phyloP scores from a whole-genome alignment of 2,329 filamentous ascomycete species.

The Macroventuria anomochaeta region DNA sequence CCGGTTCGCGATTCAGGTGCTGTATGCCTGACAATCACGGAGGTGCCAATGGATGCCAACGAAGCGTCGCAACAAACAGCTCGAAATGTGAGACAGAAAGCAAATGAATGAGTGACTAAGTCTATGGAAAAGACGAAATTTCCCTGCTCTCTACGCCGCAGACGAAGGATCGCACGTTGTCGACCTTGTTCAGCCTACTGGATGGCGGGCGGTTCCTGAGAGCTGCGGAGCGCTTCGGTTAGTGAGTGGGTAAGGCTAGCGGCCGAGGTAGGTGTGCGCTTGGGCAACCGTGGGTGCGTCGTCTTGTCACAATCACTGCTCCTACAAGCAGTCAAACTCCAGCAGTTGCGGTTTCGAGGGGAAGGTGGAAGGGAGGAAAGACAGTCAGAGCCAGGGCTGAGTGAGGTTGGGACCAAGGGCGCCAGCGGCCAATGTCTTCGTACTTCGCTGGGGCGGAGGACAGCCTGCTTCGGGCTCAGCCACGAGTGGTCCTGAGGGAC shows the following conservation, averaged over 20 bases:
- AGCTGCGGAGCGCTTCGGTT: slow-evolving; percentile 19
- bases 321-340: slow-evolving; percentile 3
- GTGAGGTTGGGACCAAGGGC: slow-evolving; percentile 17
- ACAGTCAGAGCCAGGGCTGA: slow-evolving; percentile 17
- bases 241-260: slow-evolving; percentile 19
- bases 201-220: slow-evolving; percentile 16
- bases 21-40: slow-evolving; percentile 19
- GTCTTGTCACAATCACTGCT: slow-evolving; percentile 2
- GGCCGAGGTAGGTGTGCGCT: slow-evolving; percentile 17
- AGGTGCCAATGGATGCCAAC: slow-evolving; percentile 1
- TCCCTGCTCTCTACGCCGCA: neutral
- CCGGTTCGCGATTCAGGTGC: slow-evolving; percentile 29
- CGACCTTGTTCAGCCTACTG: slow-evolving; percentile 16
- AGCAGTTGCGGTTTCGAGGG: neutral
- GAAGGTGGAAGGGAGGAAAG: neutral
- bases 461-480: slow-evolving; percentile 20
- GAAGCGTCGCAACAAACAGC: neutral
- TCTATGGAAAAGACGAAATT: neutral
- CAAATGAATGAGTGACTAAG: slow-evolving; percentile 10
- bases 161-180: slow-evolving; percentile 15
- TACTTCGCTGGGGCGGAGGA: slow-evolving; percentile 22
- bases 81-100: neutral
- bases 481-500: slow-evolving; percentile 12
- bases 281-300: slow-evolving; percentile 3
- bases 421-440: slow-evolving; percentile 17